Evolutionary conservation across 495 filamentous ascomycete species (phyloP), one percentile per base, ranked within the genome.

Genomic region (Stereocaulon alpinum): DNA sequence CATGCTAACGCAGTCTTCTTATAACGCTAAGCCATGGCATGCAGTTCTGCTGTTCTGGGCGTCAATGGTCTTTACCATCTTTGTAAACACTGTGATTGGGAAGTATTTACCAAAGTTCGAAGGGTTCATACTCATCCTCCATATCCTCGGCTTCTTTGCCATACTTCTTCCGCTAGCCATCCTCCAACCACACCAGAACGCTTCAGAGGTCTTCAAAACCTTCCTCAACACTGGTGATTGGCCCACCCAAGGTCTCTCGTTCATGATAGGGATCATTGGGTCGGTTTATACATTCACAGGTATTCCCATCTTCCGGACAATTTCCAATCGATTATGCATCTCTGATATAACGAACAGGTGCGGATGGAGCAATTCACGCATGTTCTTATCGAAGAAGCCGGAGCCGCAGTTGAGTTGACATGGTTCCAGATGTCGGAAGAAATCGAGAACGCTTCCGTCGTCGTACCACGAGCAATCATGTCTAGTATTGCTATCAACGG

Each of bases 21-120:
- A 78, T 62, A 66, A 68, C 3, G 64, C 67, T 10, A 59, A 77
- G 37, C 62, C 72, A 14, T 80, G 74, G 69, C 76, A 77, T 17
- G 74, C 74, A 24, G 76, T 77, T 0, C 65, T 81, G n/a, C 65
- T 81, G 29, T 72, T 76, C 64, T 77, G 70, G 69, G 74, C 76
- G 7, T 68, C 76, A 4, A 61, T 74, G 5, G 32, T 72, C 4
- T 64, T 76, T 18, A 64, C 72, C 0, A 66, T 75, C 9, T 47
- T 73, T 15, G 62, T 76, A 49, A 82, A 82, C 60, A 68, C 74
- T n/a, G 73, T 70, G 52, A 67, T 70, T 30, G 70, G 71, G 14
- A 67, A 72, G n/a, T 55, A 76, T 37, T 71, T 82, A 20, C 70
- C 73, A 14, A 63, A 68, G 10, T 66, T 84, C 42, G 78, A 82